Evolutionary conservation across 2,329 filamentous ascomycete genomes (phyloP).

Genomic region (Monilinia fructigena): DNA sequence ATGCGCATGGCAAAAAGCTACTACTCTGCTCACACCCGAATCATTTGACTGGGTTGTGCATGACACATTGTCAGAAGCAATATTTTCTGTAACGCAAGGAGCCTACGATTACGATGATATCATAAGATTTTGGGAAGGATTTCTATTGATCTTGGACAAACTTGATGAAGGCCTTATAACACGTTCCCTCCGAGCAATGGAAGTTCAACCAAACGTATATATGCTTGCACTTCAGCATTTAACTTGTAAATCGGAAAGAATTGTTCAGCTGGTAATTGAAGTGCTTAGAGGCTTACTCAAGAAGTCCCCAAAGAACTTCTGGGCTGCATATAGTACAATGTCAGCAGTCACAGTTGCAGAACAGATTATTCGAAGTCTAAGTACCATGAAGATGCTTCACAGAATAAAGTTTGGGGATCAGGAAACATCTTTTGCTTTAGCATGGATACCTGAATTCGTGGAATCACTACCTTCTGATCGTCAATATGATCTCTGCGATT

Average conservation of each 20-base stretch:
- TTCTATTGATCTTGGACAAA: slow-evolving; percentile 69
- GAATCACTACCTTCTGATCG: slow-evolving; percentile 73
- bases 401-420: slow-evolving; percentile 57
- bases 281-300: slow-evolving; percentile 69
- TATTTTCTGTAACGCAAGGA: slow-evolving; percentile 60
- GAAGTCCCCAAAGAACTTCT: slow-evolving; percentile 77
- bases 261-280: slow-evolving; percentile 67
- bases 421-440: slow-evolving; percentile 60
- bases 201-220: slow-evolving; percentile 72
- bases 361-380: slow-evolving; percentile 72
- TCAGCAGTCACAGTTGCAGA: slow-evolving; percentile 80
- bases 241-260: slow-evolving; percentile 49
- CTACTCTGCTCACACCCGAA: slow-evolving; percentile 58
- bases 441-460: slow-evolving; percentile 78
- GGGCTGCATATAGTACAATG: slow-evolving; percentile 82
- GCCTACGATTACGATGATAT: slow-evolving; percentile 52
- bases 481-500: slow-evolving; percentile 75
- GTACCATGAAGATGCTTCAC: slow-evolving; percentile 59
- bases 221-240: slow-evolving; percentile 59
- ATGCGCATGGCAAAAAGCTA: slow-evolving; percentile 63
- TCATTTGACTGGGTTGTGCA: slow-evolving; percentile 89
- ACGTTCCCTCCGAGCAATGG: slow-evolving; percentile 74
- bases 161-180: slow-evolving; percentile 73
- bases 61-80: slow-evolving; percentile 66
- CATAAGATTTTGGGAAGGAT: slow-evolving; percentile 75